These are phyloP conservation scores for Mortierella sp. DNA, from an alignment of 371 early-diverging fungal genomes.

Conservation along the genomic window DNA sequence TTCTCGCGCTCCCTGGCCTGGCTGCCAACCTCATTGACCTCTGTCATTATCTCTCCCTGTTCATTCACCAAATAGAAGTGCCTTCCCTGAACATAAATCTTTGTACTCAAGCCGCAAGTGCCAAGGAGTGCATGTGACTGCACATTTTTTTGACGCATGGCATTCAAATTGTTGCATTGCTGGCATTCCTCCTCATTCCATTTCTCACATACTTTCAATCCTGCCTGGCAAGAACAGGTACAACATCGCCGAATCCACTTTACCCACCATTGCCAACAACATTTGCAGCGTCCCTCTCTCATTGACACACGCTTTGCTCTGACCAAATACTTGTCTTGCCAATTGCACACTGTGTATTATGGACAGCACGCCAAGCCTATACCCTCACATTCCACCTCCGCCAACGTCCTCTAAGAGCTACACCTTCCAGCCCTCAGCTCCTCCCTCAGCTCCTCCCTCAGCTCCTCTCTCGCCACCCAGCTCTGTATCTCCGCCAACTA, in stretches of 20 bases:
- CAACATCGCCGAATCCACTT: background rate
- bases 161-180: background rate
- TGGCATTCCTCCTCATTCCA: background rate
- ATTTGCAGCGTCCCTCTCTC: background rate
- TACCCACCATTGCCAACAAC: background rate
- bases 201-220: background rate
- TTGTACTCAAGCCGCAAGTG: background rate
- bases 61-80: no score
- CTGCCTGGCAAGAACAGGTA: background rate
- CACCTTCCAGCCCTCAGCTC: slow-evolving; percentile 28
- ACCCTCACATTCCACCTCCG: slow-evolving; percentile 20
- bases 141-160: background rate
- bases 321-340: background rate
- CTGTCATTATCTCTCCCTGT: no score
- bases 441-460: slow-evolving; percentile 25
- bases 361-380: slow-evolving; percentile 14
- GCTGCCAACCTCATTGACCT: no score
- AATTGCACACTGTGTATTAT: slow-evolving; percentile 4
- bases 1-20: no score
- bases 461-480: slow-evolving; percentile 11
- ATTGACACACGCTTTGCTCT: background rate
- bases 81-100: no score
- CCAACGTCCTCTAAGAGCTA: slow-evolving; percentile 18
- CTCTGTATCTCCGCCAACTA: background rate
- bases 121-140: background rate